Evolutionary conservation across 257 asterid genomes (phyloP).

Genomic region (Rauvolfia tetraphylla): DNA sequence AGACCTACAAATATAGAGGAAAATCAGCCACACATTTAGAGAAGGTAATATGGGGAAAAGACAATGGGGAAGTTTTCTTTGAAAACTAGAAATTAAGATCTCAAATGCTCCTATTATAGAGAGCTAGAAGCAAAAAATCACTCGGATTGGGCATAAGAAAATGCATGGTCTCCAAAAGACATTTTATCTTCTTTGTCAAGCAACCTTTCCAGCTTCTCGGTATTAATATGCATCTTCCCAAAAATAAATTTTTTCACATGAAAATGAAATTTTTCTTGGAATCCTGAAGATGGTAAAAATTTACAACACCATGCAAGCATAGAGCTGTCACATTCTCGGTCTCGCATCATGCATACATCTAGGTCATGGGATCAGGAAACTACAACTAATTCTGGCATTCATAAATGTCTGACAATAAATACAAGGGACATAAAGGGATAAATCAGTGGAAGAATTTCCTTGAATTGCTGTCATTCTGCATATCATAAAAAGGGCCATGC

Average conservation of each 20-base stretch:
- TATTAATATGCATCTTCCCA: not conserved
- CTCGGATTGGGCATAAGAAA: not conserved
- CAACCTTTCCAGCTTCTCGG: not conserved
- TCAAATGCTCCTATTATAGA: not conserved
- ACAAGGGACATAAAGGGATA: not conserved
- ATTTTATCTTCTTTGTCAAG: not conserved
- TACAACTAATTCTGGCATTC: not conserved
- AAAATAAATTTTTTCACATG: not conserved
- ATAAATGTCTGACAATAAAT: not conserved
- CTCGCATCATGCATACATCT: not conserved
- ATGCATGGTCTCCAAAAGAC: not conserved
- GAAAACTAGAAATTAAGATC: not conserved
- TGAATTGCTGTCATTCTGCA: not conserved
- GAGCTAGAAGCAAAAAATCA: not conserved
- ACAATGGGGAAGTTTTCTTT: not conserved
- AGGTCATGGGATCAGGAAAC: not conserved
- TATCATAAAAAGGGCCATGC: not conserved
- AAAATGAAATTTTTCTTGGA: not conserved
- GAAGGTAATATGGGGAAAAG: not conserved
- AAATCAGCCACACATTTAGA: not conserved
- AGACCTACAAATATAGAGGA: slow-evolving; percentile 50
- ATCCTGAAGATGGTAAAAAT: not conserved
- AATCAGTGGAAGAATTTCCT: not conserved
- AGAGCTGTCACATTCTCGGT: not conserved
- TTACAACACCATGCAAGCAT: not conserved